These are phyloP conservation scores for Suillus subalutaceus DNA, from an alignment of 768 basidiomycete genomes.

Conservation along the genomic window DNA sequence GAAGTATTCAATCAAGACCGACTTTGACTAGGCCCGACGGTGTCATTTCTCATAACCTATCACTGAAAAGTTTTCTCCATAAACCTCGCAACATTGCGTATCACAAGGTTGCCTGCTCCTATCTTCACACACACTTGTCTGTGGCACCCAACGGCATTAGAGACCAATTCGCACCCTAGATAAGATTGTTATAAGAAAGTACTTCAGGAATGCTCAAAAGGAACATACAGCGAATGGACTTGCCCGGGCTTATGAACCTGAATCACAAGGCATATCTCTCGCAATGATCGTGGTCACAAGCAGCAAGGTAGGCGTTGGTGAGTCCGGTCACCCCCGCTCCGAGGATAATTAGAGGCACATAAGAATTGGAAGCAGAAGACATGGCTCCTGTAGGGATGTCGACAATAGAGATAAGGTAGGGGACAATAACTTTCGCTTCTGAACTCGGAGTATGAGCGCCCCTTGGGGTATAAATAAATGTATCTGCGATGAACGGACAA, in stretches of 20 bases:
- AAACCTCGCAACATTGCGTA: constrained; percentile 15
- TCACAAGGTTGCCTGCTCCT: constrained; percentile 48
- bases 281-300: constrained; percentile 35
- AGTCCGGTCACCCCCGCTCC: constrained; percentile 45
- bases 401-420: constrained; percentile 1
- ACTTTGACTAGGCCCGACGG: constrained; percentile 46
- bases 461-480: neutral
- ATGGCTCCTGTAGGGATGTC: constrained; percentile 12
- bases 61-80: constrained; percentile 25
- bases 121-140: constrained; percentile 36
- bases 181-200: neutral
- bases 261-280: constrained; percentile 39
- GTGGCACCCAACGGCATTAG: constrained; percentile 40
- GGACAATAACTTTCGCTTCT: neutral
- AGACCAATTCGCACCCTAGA: constrained; percentile 51
- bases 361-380: constrained; percentile 14
- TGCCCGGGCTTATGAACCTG: constrained; percentile 47
- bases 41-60: constrained; percentile 53
- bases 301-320: constrained; percentile 36
- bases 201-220: neutral
- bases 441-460: neutral
- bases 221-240: constrained; percentile 53
- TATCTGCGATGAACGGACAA: neutral
- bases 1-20: constrained; percentile 8
- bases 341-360: constrained; percentile 33